phyloP scores from a whole-genome alignment of 495 filamentous ascomycete genomes.

The Neurospora sp. region DNA sequence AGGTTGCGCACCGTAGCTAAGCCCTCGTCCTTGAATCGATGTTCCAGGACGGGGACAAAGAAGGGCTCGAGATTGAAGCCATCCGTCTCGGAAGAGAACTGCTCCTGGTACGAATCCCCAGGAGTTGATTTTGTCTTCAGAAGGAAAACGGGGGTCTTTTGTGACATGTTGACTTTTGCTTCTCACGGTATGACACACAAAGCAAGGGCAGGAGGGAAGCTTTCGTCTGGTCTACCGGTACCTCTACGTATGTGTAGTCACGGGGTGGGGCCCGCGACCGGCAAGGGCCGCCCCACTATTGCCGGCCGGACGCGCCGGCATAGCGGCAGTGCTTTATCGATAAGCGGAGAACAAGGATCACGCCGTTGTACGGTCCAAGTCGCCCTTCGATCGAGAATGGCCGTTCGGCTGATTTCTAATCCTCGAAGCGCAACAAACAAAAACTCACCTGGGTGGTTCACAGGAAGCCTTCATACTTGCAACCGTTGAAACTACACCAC shows the following conservation, averaged over 20 bases:
- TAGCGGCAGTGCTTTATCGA: neutral
- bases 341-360: neutral
- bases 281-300: neutral
- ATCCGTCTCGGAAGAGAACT: constrained; percentile 43
- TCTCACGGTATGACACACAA: neutral
- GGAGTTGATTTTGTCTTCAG: constrained; percentile 81
- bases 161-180: constrained; percentile 4
- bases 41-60: constrained; percentile 80
- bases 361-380: neutral
- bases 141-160: constrained; percentile 54
- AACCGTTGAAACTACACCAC: neutral
- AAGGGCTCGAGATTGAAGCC: constrained; percentile 45
- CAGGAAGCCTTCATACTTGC: neutral
- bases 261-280: neutral
- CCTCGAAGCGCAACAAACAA: neutral
- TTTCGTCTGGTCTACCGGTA: neutral
- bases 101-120: constrained; percentile 67
- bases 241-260: neutral
- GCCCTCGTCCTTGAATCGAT: constrained; percentile 42
- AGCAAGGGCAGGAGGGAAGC: neutral
- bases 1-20: constrained; percentile 27
- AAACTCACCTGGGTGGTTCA: neutral
- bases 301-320: neutral
- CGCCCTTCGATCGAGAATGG: neutral
- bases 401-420: neutral